Evolutionary conservation across 2,329 filamentous ascomycete species (phyloP).

Genomic region (Cladophialophora exuberans): DNA sequence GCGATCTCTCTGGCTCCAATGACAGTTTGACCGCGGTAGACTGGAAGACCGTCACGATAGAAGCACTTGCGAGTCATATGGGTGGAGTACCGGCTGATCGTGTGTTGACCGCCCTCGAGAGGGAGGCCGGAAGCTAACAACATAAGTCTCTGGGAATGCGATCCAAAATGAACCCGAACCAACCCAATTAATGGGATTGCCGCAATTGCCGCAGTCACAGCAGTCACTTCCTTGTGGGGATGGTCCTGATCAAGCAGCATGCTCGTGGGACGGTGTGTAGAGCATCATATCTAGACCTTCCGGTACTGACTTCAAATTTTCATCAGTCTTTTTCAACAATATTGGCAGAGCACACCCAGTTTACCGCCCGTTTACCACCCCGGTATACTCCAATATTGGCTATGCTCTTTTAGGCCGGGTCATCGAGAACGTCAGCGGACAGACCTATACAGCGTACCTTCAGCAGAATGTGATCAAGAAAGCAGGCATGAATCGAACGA

Average conservation of each 20-base stretch:
- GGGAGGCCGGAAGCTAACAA: not conserved
- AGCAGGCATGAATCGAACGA: slow-evolving; percentile 2
- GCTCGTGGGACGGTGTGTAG: slow-evolving; percentile 12
- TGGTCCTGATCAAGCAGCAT: not conserved
- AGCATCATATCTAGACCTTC: not conserved
- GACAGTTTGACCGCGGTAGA: not conserved
- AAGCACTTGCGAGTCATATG: slow-evolving; percentile 2
- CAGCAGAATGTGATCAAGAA: slow-evolving; percentile 42
- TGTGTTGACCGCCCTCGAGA: not conserved
- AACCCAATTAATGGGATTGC: not conserved
- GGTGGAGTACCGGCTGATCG: slow-evolving; percentile 1
- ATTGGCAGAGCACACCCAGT: slow-evolving; percentile 41
- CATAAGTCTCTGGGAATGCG: not conserved
- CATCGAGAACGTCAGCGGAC: slow-evolving; percentile 50
- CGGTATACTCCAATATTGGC: slow-evolving; percentile 55
- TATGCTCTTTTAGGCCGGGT: slow-evolving; percentile 51
- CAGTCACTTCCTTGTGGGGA: slow-evolving; percentile 4
- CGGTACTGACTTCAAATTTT: not conserved
- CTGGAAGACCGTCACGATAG: slow-evolving; percentile 5
- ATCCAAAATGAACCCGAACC: not conserved
- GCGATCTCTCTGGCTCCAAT: not conserved
- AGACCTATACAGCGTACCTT: slow-evolving; percentile 45
- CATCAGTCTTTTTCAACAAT: slow-evolving; percentile 35
- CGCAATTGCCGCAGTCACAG: slow-evolving; percentile 1
- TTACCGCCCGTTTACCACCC: slow-evolving; percentile 48